Base-by-base conservation (phyloP, 192 early-diverging fungal genomes). In the Allomyces macrogynus region DNA sequence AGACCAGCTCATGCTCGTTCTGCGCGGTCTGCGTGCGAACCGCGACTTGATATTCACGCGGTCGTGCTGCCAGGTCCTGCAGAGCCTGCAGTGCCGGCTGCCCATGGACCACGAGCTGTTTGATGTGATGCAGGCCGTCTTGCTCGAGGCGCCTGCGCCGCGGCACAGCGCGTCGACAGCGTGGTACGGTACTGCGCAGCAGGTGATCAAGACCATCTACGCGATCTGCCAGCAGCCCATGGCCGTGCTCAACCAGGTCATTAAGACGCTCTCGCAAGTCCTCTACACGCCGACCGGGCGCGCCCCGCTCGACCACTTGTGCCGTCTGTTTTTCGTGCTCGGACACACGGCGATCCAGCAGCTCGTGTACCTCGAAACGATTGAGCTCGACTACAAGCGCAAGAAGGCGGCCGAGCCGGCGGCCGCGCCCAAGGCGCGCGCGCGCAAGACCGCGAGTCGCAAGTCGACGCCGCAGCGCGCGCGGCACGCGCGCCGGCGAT, bases 261-360 rank as follows among this genome's bases (percentile, higher is more conserved):
- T 99, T 62, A 82, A 85, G 63, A 63, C 66, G 23, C 75, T 87
- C 65, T 77, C 92, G 14, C 73, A 65, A 25, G 70, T 77, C 7
- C 81, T 95, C 24, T 88, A 94, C 65, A 10, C 64, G 40, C 32
- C 26, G 54, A 23, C 18, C 63, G 23, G 40, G 63, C 43, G 71
- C 70, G 74, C 66, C 61, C 64, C 67, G 49, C 70, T 71, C 11
- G 79, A 85, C 65, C 86, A 89, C 44, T 79, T 99, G 11, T 83
- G 85, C 64, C 88, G 93, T 60, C 75, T 99, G 16, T 71, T 93
- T 23, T 97, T 97, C 65, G 76, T 96, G 26, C 86, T 93, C 26
- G 95, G 96, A 0, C 96, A 99, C 73, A 84, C 95, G 18, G 95
- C 91, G 0, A 87, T 97, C 67, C 93, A 96, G 75, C 88, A 95